Base-by-base conservation (phyloP, 2,329 filamentous ascomycete genomes). In the Monosporascus sp. region DNA sequence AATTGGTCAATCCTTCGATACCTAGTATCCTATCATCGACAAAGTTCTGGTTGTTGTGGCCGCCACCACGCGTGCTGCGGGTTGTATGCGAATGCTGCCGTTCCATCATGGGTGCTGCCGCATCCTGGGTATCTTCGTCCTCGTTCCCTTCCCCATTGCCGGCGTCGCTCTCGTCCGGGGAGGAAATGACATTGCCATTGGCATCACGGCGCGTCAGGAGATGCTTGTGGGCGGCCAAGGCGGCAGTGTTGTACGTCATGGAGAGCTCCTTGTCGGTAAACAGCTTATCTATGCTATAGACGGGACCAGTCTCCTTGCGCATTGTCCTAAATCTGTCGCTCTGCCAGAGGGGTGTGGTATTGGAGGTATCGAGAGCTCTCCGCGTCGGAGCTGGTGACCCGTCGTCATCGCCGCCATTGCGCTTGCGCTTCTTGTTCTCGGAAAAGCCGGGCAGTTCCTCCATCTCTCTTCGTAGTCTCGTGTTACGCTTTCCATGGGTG, bases 201-300 rank as follows among this genome's bases (percentile, higher is more conserved):
- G 72, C 68, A 53, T 77, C 73, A 37, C 78, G 79, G 63, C 84
- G 82, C 37, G 81, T 78, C 50, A 85, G 69, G 53, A 86, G 76
- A 62, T 84, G 81, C 56, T 81, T 80, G 65, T 86, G 81, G 8
- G 85, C 78, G 2, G 83, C 83, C 20, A 85, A 62, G 31, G 84
- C 83, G 5, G 85, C 80, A 5, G 75, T 72, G 55, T 86, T 86
- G 66, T 86, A 86, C 28, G 81, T 82, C 73, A 87, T 78, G 5
- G 80, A 77, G 31, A 88, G 75, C 70, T 88, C 85, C 68, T 85
- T 87, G 61, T 88, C 85, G 0, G 84, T 87, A 49, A 88, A 88
- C 38, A 88, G 78, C 72, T 87, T 87, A 61, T 87, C 84, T 55
- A 88, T 80, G 65, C 80, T 86, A 66, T 85, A 86, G 2, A 84